A percentile compares a stretch with the other conserved stretches of the same genome.
phyloP scores from a whole-genome alignment of 2,329 filamentous ascomycete species.

The Penicillium sp. region DNA sequence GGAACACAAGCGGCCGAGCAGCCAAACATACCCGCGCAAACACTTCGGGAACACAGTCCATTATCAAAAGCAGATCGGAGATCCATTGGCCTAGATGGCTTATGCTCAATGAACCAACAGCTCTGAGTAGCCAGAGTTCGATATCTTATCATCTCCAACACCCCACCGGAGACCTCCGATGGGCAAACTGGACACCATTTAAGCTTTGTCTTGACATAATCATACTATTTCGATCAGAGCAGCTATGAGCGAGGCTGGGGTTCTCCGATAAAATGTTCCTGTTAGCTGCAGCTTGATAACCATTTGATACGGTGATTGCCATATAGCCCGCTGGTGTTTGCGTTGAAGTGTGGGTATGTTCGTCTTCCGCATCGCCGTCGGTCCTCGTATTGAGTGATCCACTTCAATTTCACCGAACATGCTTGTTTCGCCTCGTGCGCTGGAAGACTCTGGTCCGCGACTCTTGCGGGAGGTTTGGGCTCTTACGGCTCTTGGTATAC shows the following conservation, averaged over 20 bases:
- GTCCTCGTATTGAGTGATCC: neutral
- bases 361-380: neutral
- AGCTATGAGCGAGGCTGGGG: neutral
- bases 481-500: conserved; percentile 18
- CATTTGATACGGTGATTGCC: neutral
- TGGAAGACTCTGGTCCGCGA: conserved; percentile 12
- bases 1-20: too few relatives aligned
- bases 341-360: neutral
- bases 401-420: conserved; percentile 1
- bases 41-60: too few relatives aligned
- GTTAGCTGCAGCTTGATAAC: neutral
- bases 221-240: too few relatives aligned
- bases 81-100: neutral
- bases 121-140: neutral
- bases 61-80: neutral
- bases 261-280: neutral
- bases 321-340: neutral
- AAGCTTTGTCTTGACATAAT: neutral
- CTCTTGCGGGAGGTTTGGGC: conserved; percentile 26
- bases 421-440: conserved; percentile 4
- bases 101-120: neutral
- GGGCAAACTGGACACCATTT: neutral
- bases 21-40: too few relatives aligned
- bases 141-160: neutral
- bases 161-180: neutral